Conservation (phyloP, 129 eudicot species). For the Arctium lappa region DNA sequence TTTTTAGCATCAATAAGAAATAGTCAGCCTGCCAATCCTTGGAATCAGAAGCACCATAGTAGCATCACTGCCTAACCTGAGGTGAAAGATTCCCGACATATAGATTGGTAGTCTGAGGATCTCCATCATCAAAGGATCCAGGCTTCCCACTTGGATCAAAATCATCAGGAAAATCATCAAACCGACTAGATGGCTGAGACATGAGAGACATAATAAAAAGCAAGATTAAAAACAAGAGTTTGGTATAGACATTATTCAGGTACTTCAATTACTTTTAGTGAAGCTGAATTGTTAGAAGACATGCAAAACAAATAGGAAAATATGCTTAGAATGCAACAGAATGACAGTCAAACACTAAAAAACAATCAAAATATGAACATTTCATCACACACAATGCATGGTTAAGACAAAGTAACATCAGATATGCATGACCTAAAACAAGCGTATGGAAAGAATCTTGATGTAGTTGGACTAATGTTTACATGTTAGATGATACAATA, state of each 20-base stretch:
- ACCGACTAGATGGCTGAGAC: slow-evolving; percentile 72
- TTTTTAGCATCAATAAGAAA: background rate
- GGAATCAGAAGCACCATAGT: slow-evolving; percentile 4
- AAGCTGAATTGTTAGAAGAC: background rate
- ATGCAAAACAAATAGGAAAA: background rate
- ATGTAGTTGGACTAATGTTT: background rate
- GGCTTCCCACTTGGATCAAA: slow-evolving; percentile 85
- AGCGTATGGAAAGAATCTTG: background rate
- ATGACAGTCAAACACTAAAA: background rate
- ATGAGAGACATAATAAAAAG: background rate
- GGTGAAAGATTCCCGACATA: slow-evolving; percentile 97
- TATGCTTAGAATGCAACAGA: background rate
- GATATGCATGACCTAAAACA: background rate
- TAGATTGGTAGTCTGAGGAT: slow-evolving; percentile 96
- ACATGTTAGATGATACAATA: background rate
- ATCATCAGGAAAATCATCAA: slow-evolving; percentile 96
- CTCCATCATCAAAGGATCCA: slow-evolving; percentile 97
- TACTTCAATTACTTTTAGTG: background rate
- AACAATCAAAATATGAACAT: background rate
- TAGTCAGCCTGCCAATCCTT: slow-evolving; percentile 1
- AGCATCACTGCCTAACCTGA: slow-evolving; percentile 48
- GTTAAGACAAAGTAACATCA: background rate
- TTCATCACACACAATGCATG: background rate
- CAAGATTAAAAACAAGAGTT: background rate
- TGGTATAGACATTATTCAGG: background rate